Base-by-base conservation (phyloP, 2,329 filamentous ascomycete genomes). In the Capronia americana region DNA sequence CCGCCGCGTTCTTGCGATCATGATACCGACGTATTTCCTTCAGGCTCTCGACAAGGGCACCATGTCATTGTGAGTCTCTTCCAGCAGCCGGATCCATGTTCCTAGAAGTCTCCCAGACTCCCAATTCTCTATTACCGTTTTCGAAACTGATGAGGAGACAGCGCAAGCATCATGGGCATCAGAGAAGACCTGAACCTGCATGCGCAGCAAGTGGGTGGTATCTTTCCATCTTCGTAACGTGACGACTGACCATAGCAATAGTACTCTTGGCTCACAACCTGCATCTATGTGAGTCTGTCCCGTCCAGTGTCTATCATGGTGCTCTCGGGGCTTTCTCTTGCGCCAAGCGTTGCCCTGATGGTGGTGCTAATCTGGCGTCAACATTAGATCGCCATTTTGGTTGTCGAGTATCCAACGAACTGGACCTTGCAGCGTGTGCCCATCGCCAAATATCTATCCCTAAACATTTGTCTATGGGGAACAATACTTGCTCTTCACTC, bases 21-120 rank as follows among this genome's bases (percentile, higher is more conserved):
- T 93, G 90, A 84, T 92, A 64, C 76, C 84, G 56, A 91, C 89
- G 0, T 92, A 92, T 77, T 91, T 92, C 74, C 78, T 92, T 24
- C 90, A 91, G 60, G 76, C 77, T 10, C 66, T 80, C 26, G 78
- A 80, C 46, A 80, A 80, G 66, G 78, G 78, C 1, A 79, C 78
- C 1, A 70, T 80, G 34, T 41, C 34, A 17, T 41, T 41, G 34
- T 41, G 4, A 14, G 34, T 41, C 14, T 17, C 34, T 41, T 14
- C 2, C 32, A 38, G 32, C 10, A 38, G 32, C 32, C 32, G 12
- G 6, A 14, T 38, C 28, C 28, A 38, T 38, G 2, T 11, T 11
- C 10, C 12, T 3, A 12, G 4, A 14, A 41, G 4, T 41, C 14
- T 4, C 34, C 34, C 4, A 4, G 34, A 17, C 34, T 41, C 34